These are phyloP conservation scores for Leccinum huronense DNA, from an alignment of 1,284 basidiomycete genomes.

Conservation along the genomic window DNA sequence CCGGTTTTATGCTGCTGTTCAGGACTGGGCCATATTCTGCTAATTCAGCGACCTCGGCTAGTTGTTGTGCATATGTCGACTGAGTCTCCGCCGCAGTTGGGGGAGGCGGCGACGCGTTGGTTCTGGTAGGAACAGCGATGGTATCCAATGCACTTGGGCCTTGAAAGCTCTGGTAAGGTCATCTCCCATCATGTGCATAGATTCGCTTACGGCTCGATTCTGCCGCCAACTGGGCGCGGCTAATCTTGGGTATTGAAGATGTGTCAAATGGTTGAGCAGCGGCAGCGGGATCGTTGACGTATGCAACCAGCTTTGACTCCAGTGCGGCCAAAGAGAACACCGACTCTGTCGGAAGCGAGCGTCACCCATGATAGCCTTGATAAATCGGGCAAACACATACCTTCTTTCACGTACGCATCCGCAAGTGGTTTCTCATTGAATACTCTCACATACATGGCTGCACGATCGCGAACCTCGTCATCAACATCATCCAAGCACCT, in stretches of 20 bases:
- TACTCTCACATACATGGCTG: conserved; percentile 89
- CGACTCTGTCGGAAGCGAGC: conserved; percentile 60
- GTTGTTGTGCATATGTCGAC: conserved; percentile 83
- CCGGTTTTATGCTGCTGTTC: conserved; percentile 80
- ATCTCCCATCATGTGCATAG: conserved; percentile 3
- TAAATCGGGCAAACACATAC: conserved; percentile 39
- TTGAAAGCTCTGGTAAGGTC: conserved; percentile 31
- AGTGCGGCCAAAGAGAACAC: conserved; percentile 86
- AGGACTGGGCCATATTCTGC: conserved; percentile 83
- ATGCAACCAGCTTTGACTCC: conserved; percentile 85
- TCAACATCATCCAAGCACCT: conserved; percentile 98
- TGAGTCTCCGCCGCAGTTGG: conserved; percentile 80
- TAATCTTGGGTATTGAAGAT: conserved; percentile 85
- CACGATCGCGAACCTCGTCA: conserved; percentile 98
- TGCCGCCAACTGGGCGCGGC: conserved; percentile 83
- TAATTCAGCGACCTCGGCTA: conserved; percentile 86
- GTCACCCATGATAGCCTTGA: background rate
- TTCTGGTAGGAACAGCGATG: conserved; percentile 67
- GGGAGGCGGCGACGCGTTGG: conserved; percentile 62
- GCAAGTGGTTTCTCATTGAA: conserved; percentile 81
- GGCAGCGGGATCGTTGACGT: conserved; percentile 79
- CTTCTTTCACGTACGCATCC: conserved; percentile 88
- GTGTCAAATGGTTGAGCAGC: conserved; percentile 74
- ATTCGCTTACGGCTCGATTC: conserved; percentile 74
- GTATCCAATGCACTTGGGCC: conserved; percentile 84